A percentile compares a stretch with the other conserved stretches of the same genome.
Conservation (phyloP, 1,284 basidiomycete species). For the Trametes versicolor region DNA sequence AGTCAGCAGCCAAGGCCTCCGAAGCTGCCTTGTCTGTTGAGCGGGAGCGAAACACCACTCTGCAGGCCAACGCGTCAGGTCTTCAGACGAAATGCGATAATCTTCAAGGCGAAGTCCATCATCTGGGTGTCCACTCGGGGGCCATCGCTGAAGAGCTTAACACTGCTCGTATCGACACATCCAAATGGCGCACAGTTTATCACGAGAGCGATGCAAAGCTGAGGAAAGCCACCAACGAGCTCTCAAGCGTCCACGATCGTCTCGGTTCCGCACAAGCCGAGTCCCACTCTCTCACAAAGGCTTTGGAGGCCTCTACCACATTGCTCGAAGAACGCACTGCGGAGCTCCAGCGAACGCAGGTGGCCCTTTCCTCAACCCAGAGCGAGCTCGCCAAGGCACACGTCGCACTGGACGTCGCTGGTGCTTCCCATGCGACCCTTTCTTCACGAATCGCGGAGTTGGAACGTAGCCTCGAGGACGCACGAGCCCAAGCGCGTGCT, state of each 20-base stretch:
- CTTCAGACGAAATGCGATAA: slow-evolving; percentile 6
- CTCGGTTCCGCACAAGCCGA: slow-evolving; percentile 4
- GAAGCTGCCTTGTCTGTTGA: slow-evolving; percentile 4
- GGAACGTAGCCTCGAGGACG: slow-evolving; percentile 19
- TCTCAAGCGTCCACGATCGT: slow-evolving; percentile 1
- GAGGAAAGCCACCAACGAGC: neutral
- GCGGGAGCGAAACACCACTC: neutral
- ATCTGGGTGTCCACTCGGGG: neutral
- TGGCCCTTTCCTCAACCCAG: slow-evolving; percentile 1
- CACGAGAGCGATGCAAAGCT: slow-evolving; percentile 8
- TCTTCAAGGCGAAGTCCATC: slow-evolving; percentile 6
- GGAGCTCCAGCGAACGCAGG: slow-evolving; percentile 13
- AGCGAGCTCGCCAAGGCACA: slow-evolving; percentile 14
- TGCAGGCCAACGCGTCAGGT: slow-evolving; percentile 3
- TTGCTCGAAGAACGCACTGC: neutral
- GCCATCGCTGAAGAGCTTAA: neutral
- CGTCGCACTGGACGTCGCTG: slow-evolving; percentile 6
- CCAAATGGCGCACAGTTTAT: slow-evolving; percentile 9
- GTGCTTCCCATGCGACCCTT: slow-evolving; percentile 14
- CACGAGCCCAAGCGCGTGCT: slow-evolving; percentile 7
- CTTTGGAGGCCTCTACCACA: slow-evolving; percentile 7
- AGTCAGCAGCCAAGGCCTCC: slow-evolving; percentile 7
- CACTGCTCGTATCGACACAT: neutral
- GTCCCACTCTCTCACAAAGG: neutral
- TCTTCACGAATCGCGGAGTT: slow-evolving; percentile 19